Conservation (phyloP, 106 monocot genomes). For the Alisma plantagoaquatica region DNA sequence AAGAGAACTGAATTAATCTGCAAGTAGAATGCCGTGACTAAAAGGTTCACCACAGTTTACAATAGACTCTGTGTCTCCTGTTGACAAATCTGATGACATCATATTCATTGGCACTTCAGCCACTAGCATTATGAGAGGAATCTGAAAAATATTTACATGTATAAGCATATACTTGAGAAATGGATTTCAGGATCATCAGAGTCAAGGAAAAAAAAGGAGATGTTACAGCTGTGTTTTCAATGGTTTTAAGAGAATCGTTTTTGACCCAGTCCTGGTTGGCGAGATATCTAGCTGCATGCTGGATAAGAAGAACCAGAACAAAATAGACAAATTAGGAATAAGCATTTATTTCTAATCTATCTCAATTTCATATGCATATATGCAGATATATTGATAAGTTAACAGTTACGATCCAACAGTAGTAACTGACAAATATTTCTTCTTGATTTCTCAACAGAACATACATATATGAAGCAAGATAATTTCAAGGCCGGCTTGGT, state of each 20-base stretch:
- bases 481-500: too few species aligned
- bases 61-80: slow-evolving; percentile 22
- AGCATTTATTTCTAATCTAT: too few species aligned
- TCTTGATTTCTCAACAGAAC: too few species aligned
- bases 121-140: slow-evolving; percentile 94
- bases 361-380: too few species aligned
- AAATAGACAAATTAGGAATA: too few species aligned
- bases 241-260: slow-evolving; percentile 93
- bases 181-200: slow-evolving; percentile 1
- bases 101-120: slow-evolving; percentile 76
- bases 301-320: slow-evolving; percentile 9
- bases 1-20: too few species aligned
- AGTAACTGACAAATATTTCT: too few species aligned
- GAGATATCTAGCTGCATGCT: slow-evolving; percentile 98
- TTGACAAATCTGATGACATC: slow-evolving; percentile 26
- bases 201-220: not conserved
- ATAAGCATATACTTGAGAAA: not conserved
- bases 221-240: slow-evolving; percentile 94
- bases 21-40: too few species aligned
- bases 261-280: slow-evolving; percentile 98
- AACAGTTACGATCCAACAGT: too few species aligned
- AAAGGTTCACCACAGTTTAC: slow-evolving; percentile 18
- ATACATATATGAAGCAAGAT: too few species aligned
- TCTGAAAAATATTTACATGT: slow-evolving; percentile 33
- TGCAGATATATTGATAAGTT: too few species aligned